Percentiles rank a stretch among this genome's conserved stretches.
These are phyloP conservation scores for Cryphonectria carpinicola DNA, from an alignment of 2,329 filamentous ascomycete genomes.

Conservation along the genomic window DNA sequence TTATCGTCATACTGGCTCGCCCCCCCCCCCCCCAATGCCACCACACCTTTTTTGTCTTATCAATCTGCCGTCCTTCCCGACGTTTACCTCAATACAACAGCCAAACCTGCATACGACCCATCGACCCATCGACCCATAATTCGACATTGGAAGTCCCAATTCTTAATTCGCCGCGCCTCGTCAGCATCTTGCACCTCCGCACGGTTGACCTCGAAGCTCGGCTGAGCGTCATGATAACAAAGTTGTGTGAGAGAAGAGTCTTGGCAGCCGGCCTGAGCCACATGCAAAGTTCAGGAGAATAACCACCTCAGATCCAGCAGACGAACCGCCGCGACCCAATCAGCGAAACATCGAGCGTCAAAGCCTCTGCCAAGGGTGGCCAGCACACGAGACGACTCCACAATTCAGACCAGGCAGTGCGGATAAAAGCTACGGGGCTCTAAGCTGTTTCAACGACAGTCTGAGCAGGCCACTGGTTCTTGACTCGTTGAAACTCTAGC, in stretches of 20 bases:
- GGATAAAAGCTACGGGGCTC: constrained; percentile 5
- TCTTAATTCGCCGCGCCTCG: neutral
- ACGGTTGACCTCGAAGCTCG: neutral
- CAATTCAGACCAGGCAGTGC: neutral
- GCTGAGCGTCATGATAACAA: neutral
- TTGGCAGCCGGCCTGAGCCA: constrained; percentile 13
- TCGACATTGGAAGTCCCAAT: neutral
- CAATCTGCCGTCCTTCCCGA: constrained; percentile 8
- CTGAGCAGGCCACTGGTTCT: neutral
- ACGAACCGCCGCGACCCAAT: neutral
- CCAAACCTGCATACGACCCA: neutral
- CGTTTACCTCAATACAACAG: neutral
- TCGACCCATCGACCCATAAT: neutral
- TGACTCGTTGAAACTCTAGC: neutral
- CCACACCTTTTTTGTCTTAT: constrained; percentile 1
- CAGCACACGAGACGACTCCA: neutral
- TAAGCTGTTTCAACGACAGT: neutral
- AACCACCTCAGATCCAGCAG: neutral
- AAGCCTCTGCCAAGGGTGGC: neutral
- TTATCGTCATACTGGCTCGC: neutral
- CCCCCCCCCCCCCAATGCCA: no score
- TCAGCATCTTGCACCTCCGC: neutral
- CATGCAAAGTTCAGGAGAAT: neutral
- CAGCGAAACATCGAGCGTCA: neutral
- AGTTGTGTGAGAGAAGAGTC: neutral